These are phyloP conservation scores for Trichoderma koningiopsis DNA, from an alignment of 2,329 filamentous ascomycete species.

Conservation along the genomic window DNA sequence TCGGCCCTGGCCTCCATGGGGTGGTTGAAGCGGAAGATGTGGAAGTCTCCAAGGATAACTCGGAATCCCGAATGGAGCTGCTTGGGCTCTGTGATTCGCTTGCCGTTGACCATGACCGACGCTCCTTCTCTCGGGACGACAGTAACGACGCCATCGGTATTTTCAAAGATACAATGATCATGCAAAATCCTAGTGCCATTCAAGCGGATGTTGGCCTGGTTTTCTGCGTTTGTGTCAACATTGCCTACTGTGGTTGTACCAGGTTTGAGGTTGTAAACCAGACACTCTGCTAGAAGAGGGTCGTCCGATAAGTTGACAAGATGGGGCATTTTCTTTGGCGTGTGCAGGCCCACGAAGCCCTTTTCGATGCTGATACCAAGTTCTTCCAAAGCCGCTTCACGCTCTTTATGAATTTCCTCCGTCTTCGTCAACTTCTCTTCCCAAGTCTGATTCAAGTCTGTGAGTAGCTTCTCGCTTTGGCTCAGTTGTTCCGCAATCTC, in stretches of 20 bases:
- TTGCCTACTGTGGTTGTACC: conserved; percentile 94
- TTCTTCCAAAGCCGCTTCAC: conserved; percentile 92
- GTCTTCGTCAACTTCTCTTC: conserved; percentile 95
- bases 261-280: conserved; percentile 97
- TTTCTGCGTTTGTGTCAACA: conserved; percentile 75
- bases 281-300: conserved; percentile 88
- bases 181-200: conserved; percentile 92
- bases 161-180: conserved; percentile 93
- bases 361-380: conserved; percentile 99
- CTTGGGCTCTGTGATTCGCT: conserved; percentile 82
- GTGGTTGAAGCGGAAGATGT: conserved; percentile 98
- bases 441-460: conserved; percentile 97
- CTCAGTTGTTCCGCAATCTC: conserved; percentile 96
- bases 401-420: conserved; percentile 95
- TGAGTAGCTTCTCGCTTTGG: conserved; percentile 94
- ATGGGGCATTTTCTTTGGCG: conserved; percentile 99
- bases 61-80: conserved; percentile 89
- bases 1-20: conserved; percentile 94
- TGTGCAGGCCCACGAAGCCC: conserved; percentile 91
- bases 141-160: conserved; percentile 87
- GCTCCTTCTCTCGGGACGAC: conserved; percentile 88
- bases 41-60: conserved; percentile 95
- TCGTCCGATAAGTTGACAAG: conserved; percentile 96
- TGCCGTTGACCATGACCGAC: conserved; percentile 96
- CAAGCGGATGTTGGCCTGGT: conserved; percentile 83